Evolutionary conservation across 306 rosid genomes (phyloP).

Genomic region (Luffa aegyptiaca): DNA sequence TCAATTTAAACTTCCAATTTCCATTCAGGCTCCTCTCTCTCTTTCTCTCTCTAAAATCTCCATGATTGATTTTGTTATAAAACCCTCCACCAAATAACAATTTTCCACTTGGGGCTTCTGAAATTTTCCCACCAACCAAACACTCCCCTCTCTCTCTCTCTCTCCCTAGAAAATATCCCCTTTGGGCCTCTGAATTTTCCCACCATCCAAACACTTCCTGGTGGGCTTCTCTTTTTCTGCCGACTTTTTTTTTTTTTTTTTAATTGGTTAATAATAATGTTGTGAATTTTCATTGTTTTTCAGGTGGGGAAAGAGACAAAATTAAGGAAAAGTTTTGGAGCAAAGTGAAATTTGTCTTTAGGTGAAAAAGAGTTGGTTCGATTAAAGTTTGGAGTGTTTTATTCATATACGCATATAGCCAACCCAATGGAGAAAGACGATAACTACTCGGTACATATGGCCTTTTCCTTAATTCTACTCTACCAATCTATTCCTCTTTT

Average conservation of each 20-base stretch:
- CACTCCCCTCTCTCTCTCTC: neutral
- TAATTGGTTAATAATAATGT: neutral
- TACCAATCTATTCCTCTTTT: neutral
- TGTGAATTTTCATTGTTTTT: neutral
- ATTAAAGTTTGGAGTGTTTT: slow-evolving; percentile 16
- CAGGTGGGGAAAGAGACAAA: neutral
- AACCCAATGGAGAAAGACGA: slow-evolving; percentile 56
- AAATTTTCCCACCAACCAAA: neutral
- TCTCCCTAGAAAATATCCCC: neutral
- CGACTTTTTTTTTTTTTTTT: no score
- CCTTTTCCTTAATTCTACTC: neutral
- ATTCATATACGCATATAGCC: slow-evolving; percentile 17
- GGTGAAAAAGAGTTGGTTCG: slow-evolving; percentile 20
- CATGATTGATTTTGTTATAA: neutral
- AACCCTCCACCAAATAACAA: neutral
- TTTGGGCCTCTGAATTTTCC: neutral
- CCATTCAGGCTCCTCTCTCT: slow-evolving; percentile 19
- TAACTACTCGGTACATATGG: slow-evolving; percentile 44
- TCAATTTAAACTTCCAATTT: slow-evolving; percentile 31
- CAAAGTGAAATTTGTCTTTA: slow-evolving; percentile 7
- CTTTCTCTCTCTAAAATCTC: slow-evolving; percentile 9
- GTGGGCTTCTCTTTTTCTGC: slow-evolving; percentile 12
- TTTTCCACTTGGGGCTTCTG: slow-evolving; percentile 1
- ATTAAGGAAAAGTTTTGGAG: neutral
- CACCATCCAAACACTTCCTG: neutral